Conservation (phyloP, 73 alveolate genomes). For the Tetrahymena borealis region DNA sequence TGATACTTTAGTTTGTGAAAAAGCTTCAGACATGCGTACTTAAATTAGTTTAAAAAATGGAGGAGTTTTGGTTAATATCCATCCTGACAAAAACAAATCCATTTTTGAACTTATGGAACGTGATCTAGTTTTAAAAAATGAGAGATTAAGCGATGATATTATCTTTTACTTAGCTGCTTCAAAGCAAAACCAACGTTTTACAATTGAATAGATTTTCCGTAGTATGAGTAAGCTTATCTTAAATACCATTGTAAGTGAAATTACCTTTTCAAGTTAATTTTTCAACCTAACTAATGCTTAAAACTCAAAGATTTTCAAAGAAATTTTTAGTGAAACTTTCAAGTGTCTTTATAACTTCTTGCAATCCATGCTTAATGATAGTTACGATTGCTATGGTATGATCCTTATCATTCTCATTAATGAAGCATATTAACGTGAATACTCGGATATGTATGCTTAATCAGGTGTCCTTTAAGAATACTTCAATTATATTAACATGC, state of each 20-base stretch:
- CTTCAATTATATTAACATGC: slow-evolving; percentile 41
- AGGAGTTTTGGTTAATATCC: not conserved
- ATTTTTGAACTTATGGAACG: slow-evolving; percentile 36
- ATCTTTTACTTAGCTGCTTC: not conserved
- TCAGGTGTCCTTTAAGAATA: slow-evolving; percentile 14
- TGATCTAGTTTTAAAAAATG: slow-evolving; percentile 14
- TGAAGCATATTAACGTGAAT: slow-evolving; percentile 7
- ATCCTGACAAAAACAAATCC: slow-evolving; percentile 11
- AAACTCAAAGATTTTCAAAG: slow-evolving; percentile 27
- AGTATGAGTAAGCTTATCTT: slow-evolving; percentile 17
- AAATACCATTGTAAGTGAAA: slow-evolving; percentile 17
- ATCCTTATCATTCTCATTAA: slow-evolving; percentile 21
- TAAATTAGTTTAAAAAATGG: slow-evolving; percentile 22
- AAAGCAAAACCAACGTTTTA: slow-evolving; percentile 8
- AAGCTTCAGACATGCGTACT: slow-evolving; percentile 4
- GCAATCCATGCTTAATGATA: not conserved
- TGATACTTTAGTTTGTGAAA: slow-evolving; percentile 25
- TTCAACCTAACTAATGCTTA: slow-evolving; percentile 26
- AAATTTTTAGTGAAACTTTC: slow-evolving; percentile 25
- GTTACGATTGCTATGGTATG: slow-evolving; percentile 21
- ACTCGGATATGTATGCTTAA: not conserved
- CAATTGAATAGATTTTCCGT: slow-evolving; percentile 14
- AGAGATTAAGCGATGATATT: slow-evolving; percentile 21
- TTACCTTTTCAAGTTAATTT: slow-evolving; percentile 17
- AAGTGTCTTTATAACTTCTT: slow-evolving; percentile 14